Evolutionary conservation across 2,329 filamentous ascomycete species (phyloP), one percentile per base, ranked within the genome.

Genomic region (Hypoxylon sp.): DNA sequence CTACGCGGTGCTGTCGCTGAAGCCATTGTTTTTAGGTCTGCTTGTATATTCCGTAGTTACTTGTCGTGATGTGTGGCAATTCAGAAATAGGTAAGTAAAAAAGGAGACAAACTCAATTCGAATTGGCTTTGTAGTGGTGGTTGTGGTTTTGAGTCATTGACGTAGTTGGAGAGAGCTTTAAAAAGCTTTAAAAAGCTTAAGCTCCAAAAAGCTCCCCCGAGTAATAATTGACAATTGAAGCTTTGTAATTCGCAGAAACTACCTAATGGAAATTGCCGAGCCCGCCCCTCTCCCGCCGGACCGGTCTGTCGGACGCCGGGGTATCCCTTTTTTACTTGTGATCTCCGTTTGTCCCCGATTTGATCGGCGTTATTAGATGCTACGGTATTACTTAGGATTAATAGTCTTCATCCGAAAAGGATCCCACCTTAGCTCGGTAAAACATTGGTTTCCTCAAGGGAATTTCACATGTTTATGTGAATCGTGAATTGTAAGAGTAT

Each of bases 191-290:
- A 26, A 36, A 29, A 49, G 44, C 41, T 47, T 50, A 51, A 36
- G 23, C 34, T 41, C 20, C 30, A 38, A 30, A 31, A 21, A 44
- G 41, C 36, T 26, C 27, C 29, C 29, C n/a, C n/a, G n/a, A n/a
- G n/a, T n/a, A 13, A 26, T 26, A 49, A 42, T 51, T 47, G 34
- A 16, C 40, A 52, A 58, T 58, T 42, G 46, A 36, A 58, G 51
- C 55, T 58, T 55, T 58, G 51, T 55, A 27, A 58, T 58, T 58
- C 51, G 55, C 38, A 9, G 44, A 54, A n/a, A n/a, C n/a, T n/a
- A n/a, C 52, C 52, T 42, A 43, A 32, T 37, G 35, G 31, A 49
- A 59, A 51, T 54, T 61, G 27, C 59, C 59, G 54, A 60, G 48
- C 35, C 52, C 52, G 42, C 37, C 36, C 36, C 37, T 50, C 49